phyloP scores from a whole-genome alignment of 768 basidiomycete species.

The Psilocybe sp. region DNA sequence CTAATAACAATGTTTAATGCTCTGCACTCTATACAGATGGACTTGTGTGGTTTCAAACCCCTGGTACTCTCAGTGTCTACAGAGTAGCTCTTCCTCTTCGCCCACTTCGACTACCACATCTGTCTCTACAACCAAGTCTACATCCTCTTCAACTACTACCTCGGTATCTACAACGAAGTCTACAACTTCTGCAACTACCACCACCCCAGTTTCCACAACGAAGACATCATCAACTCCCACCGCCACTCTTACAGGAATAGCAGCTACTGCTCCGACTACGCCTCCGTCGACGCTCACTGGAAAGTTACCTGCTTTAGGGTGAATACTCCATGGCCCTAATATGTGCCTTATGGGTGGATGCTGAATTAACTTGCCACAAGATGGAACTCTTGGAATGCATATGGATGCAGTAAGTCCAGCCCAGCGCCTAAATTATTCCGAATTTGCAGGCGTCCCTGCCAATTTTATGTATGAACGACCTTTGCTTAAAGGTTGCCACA shows the following conservation, averaged over 20 bases:
- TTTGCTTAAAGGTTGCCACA: no score
- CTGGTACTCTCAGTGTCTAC: constrained; percentile 38
- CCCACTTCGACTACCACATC: constrained; percentile 17
- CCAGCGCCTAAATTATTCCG: no score
- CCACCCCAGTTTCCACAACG: background rate
- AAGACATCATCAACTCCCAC: background rate
- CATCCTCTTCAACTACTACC: background rate
- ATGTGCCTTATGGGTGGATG: background rate
- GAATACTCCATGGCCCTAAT: background rate
- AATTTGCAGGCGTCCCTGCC: no score
- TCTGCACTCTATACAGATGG: constrained; percentile 20
- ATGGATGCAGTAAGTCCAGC: constrained; percentile 24
- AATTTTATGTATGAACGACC: no score
- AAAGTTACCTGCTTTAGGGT: constrained; percentile 48
- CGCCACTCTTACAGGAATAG: constrained; percentile 22
- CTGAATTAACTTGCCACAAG: constrained; percentile 20
- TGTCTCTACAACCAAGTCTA: background rate
- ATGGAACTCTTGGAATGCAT: constrained; percentile 57
- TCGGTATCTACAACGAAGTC: background rate
- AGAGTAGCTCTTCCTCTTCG: constrained; percentile 9
- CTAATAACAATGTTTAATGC: background rate
- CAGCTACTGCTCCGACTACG: constrained; percentile 35
- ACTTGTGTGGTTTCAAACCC: constrained; percentile 29
- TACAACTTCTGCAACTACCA: background rate
- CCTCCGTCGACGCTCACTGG: constrained; percentile 39